Conservation (phyloP, 306 rosid genomes). For the Trifolium dubium region DNA sequence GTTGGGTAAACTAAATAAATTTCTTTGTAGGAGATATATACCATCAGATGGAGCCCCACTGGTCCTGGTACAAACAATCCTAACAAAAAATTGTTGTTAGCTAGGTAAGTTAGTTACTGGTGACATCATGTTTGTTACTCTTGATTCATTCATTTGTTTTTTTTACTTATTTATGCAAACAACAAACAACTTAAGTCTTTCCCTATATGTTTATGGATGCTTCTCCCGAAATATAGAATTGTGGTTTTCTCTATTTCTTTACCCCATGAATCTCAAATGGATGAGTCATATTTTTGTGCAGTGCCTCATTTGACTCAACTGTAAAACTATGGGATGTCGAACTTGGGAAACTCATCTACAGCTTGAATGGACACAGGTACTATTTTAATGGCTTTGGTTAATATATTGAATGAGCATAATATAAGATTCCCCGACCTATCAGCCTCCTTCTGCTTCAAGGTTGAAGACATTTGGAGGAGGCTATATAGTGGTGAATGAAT, state of each 20-base stretch:
- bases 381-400: background rate
- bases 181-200: background rate
- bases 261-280: constrained; percentile 5
- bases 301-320: constrained; percentile 96
- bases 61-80: constrained; percentile 87
- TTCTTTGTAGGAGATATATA: constrained; percentile 83
- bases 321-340: constrained; percentile 94
- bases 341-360: constrained; percentile 72
- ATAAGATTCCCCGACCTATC: background rate
- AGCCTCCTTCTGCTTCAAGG: constrained; percentile 8
- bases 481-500: constrained; percentile 17
- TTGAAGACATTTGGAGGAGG: background rate
- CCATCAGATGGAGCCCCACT: constrained; percentile 98
- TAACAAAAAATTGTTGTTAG: constrained; percentile 77
- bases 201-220: background rate
- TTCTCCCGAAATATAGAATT: constrained; percentile 14
- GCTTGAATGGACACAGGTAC: constrained; percentile 92
- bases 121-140: constrained; percentile 4
- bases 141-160: background rate
- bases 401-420: background rate
- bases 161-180: background rate
- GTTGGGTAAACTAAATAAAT: constrained; percentile 22
- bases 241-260: background rate
- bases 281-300: constrained; percentile 43
- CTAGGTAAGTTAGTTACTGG: constrained; percentile 65